These are phyloP conservation scores for Nothophytophthora sp. DNA, from an alignment of 352 stramenopile species.

Conservation along the genomic window DNA sequence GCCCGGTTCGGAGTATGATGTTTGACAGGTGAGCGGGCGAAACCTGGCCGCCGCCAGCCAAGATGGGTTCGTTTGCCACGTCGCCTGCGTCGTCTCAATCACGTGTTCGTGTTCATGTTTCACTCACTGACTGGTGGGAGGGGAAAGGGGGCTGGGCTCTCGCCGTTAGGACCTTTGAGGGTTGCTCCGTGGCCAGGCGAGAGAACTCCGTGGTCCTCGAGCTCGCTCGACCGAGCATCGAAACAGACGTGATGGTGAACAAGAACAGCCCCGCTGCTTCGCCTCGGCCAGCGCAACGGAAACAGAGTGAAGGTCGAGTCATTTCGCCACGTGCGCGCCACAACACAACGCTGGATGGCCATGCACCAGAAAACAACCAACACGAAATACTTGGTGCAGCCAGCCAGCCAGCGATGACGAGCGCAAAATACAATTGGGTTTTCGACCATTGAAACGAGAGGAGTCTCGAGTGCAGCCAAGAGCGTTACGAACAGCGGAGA, in stretches of 20 bases:
- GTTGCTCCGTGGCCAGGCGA: too few species aligned
- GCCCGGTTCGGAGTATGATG: conserved; percentile 23
- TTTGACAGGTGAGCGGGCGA: conserved; percentile 25
- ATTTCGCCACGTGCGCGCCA: conserved; percentile 34
- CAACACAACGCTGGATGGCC: conserved; percentile 21
- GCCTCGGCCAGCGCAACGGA: conserved; percentile 1
- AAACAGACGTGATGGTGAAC: conserved; percentile 31
- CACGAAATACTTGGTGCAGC: conserved; percentile 18
- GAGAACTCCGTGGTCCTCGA: too few species aligned
- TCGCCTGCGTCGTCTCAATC: conserved; percentile 19
- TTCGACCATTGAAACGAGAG: conserved; percentile 14
- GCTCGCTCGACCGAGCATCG: conserved; percentile 12
- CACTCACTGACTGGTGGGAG: conserved; percentile 5
- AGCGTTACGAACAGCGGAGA: too few species aligned
- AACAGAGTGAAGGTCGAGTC: conserved; percentile 24
- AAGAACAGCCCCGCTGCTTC: conserved; percentile 30
- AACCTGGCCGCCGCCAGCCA: too few species aligned
- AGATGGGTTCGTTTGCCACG: conserved; percentile 11
- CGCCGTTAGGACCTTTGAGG: too few species aligned
- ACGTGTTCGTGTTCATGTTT: conserved; percentile 18
- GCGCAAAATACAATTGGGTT: conserved; percentile 18
- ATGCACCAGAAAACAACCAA: conserved; percentile 28
- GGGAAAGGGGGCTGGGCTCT: conserved; percentile 21
- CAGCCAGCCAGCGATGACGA: conserved; percentile 17
- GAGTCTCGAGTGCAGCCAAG: background rate